Conservation (phyloP, 495 filamentous ascomycete species). For the Lasiosphaeria miniovina region DNA sequence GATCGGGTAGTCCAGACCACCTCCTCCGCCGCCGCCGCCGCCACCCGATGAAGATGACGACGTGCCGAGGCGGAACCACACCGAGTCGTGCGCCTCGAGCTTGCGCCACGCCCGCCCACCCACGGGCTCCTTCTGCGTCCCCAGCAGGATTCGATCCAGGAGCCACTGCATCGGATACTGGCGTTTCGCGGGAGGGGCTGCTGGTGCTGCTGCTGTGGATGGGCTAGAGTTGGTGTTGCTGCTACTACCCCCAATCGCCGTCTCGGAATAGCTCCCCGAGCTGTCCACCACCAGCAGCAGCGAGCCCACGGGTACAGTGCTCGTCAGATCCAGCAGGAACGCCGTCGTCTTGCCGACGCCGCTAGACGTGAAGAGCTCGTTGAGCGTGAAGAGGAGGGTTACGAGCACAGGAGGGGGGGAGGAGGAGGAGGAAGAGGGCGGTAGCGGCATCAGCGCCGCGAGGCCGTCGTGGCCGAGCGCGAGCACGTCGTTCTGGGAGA, state of each 20-base stretch:
- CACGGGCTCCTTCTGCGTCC: conserved; percentile 20
- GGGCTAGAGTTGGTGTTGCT: not conserved
- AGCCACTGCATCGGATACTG: conserved; percentile 92
- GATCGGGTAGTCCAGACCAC: conserved; percentile 73
- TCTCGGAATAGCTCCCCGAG: conserved; percentile 84
- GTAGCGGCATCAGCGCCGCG: conserved; percentile 29
- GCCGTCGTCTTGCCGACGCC: conserved; percentile 70
- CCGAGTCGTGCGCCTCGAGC: conserved; percentile 65
- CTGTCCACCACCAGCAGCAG: conserved; percentile 87
- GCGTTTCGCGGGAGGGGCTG: not conserved
- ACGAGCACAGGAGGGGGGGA: conserved; percentile 48
- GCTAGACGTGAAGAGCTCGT: conserved; percentile 79
- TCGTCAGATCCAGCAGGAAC: conserved; percentile 65
- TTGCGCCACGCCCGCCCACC: conserved; percentile 62
- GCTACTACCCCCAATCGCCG: conserved; percentile 52
- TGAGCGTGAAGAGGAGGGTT: conserved; percentile 92
- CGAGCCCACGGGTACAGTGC: conserved; percentile 52
- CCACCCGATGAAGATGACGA: too few species aligned
- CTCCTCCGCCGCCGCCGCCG: conserved; percentile 21
- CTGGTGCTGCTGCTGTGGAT: not conserved
- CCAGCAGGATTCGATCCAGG: conserved; percentile 74
- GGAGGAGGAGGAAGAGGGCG: conserved; percentile 34
- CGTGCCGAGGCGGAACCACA: conserved; percentile 71
- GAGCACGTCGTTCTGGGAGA: conserved; percentile 64
- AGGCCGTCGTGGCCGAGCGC: conserved; percentile 42